Evolutionary conservation across 352 stramenopile genomes (phyloP).

Genomic region (Elongisporangium anandrum): DNA sequence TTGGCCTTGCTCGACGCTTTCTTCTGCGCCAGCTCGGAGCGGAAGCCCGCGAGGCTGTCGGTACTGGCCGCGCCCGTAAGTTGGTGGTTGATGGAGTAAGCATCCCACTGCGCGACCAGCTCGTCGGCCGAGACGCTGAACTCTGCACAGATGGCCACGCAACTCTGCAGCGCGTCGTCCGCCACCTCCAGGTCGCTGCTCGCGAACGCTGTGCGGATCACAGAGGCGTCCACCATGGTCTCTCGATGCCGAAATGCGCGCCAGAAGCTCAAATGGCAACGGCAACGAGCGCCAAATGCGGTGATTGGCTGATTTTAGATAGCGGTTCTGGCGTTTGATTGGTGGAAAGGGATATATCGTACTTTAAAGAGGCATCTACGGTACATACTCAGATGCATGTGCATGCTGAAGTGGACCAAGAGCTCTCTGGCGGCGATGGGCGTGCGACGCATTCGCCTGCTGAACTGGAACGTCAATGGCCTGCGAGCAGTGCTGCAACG

Average conservation of each 20-base stretch:
- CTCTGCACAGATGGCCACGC: constrained; percentile 66
- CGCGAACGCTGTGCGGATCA: constrained; percentile 67
- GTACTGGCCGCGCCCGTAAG: constrained; percentile 45
- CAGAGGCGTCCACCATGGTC: constrained; percentile 50
- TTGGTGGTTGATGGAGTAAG: constrained; percentile 85
- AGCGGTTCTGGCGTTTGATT: neutral
- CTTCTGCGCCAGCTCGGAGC: constrained; percentile 63
- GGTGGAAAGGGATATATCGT: neutral
- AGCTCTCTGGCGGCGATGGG: constrained; percentile 8
- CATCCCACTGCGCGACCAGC: constrained; percentile 77
- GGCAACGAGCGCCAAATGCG: neutral
- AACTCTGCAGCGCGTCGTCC: constrained; percentile 60
- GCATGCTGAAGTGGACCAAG: too few relatives aligned
- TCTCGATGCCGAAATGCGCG: neutral
- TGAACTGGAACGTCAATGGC: constrained; percentile 88
- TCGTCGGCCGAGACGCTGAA: constrained; percentile 76
- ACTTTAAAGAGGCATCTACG: neutral
- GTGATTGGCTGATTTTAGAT: neutral
- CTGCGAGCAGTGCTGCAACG: constrained; percentile 72
- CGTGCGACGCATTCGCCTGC: constrained; percentile 30
- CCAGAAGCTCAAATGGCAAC: neutral
- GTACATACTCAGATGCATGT: neutral
- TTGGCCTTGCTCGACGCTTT: constrained; percentile 33
- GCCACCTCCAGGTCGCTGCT: constrained; percentile 72
- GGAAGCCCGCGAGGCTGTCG: constrained; percentile 64